Evolutionary conservation across 2,329 filamentous ascomycete genomes (phyloP).

Genomic region (Talaromyces marneffei): DNA sequence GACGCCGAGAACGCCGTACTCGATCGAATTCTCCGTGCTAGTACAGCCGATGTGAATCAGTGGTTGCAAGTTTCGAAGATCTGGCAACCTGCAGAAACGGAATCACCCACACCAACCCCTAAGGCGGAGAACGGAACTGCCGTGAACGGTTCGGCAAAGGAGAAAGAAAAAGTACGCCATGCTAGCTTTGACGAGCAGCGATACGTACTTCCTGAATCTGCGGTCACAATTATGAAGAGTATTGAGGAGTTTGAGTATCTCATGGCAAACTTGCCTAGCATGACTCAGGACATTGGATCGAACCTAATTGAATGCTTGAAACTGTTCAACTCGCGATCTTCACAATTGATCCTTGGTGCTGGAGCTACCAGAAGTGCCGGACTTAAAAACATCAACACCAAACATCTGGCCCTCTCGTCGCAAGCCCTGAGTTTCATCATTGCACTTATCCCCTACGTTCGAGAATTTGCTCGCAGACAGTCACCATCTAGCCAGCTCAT

Average conservation of each 20-base stretch:
- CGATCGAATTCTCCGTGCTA: slow-evolving; percentile 51
- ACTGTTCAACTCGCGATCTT: slow-evolving; percentile 90
- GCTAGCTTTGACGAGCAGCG: slow-evolving; percentile 78
- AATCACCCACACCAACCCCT: slow-evolving; percentile 19
- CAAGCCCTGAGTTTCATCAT: slow-evolving; percentile 86
- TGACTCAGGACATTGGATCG: slow-evolving; percentile 75
- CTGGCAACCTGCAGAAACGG: slow-evolving; percentile 40
- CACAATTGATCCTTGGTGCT: slow-evolving; percentile 92
- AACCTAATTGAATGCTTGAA: slow-evolving; percentile 81
- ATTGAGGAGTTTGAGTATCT: slow-evolving; percentile 79
- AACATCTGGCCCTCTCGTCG: slow-evolving; percentile 85
- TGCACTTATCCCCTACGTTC: slow-evolving; percentile 78
- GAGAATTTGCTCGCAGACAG: slow-evolving; percentile 84
- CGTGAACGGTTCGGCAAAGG: slow-evolving; percentile 28
- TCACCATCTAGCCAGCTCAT: slow-evolving; percentile 54
- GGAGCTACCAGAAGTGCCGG: slow-evolving; percentile 85
- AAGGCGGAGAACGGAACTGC: slow-evolving; percentile 32
- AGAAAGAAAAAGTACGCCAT: slow-evolving; percentile 60
- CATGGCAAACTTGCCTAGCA: slow-evolving; percentile 77
- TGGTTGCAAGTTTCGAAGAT: slow-evolving; percentile 51
- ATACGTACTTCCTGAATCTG: slow-evolving; percentile 80
- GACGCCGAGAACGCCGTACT: slow-evolving; percentile 48
- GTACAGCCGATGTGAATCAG: slow-evolving; percentile 51
- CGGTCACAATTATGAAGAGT: slow-evolving; percentile 71
- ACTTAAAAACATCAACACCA: slow-evolving; percentile 92